A percentile compares a stretch with the other conserved stretches of the same genome.
Conservation (phyloP, 306 rosid species). For the Ormosia semicastrata region DNA sequence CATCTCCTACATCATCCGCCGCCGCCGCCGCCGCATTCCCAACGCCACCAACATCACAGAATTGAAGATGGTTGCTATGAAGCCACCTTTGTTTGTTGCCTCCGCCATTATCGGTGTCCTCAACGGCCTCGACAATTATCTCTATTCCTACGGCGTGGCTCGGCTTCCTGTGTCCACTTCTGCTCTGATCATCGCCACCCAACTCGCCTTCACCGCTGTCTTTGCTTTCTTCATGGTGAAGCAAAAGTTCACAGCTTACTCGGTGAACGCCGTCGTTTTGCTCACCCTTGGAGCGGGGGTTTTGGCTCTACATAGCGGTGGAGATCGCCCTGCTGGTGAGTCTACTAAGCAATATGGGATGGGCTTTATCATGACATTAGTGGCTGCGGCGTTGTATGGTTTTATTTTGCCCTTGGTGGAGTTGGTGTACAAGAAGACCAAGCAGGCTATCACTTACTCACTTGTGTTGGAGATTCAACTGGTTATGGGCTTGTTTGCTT, state of each 20-base stretch:
- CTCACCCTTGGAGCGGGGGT: no score
- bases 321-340: no score
- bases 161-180: no score
- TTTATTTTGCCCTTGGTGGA: constrained; percentile 60
- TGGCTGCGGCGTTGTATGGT: constrained; percentile 53
- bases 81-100: constrained; percentile 32
- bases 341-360: constrained; percentile 28
- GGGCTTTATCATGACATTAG: constrained; percentile 57
- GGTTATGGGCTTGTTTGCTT: neutral
- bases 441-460: neutral
- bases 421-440: constrained; percentile 41
- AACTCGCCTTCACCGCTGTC: no score
- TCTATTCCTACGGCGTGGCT: constrained; percentile 51
- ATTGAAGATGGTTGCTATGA: constrained; percentile 21
- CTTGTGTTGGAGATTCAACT: neutral
- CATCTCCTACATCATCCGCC: neutral
- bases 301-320: no score
- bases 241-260: no score
- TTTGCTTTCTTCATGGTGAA: no score
- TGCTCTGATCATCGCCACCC: no score
- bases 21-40: constrained; percentile 28
- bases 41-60: neutral
- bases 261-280: no score
- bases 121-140: constrained; percentile 54
- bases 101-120: constrained; percentile 37